These are phyloP conservation scores for Hsuehochloa calcarea DNA, from an alignment of 176 grass and related monocot genomes.

Conservation along the genomic window DNA sequence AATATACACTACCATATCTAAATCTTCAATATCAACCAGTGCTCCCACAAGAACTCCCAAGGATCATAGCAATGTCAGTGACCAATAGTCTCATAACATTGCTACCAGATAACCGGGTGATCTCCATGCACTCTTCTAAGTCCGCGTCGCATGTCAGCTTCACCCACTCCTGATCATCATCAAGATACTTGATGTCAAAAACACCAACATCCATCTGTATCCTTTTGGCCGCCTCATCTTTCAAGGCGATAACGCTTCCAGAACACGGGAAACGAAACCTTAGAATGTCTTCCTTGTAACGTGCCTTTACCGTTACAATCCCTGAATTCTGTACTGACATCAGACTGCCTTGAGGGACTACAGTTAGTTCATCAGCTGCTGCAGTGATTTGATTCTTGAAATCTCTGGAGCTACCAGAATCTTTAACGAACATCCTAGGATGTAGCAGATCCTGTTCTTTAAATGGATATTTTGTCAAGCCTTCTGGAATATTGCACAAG, in stretches of 20 bases:
- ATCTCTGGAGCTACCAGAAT: constrained; percentile 44
- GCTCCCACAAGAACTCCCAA: constrained; percentile 69
- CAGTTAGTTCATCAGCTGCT: background rate
- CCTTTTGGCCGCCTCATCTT: constrained; percentile 48
- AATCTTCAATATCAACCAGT: background rate
- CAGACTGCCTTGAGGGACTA: background rate
- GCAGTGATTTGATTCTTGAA: constrained; percentile 25
- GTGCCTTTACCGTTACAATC: constrained; percentile 55
- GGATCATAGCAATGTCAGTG: constrained; percentile 17
- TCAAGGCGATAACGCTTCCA: constrained; percentile 32
- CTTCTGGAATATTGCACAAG: background rate
- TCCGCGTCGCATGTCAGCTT: constrained; percentile 55
- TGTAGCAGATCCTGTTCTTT: constrained; percentile 18
- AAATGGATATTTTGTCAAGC: background rate
- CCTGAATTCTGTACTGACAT: constrained; percentile 1
- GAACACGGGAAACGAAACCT: constrained; percentile 43
- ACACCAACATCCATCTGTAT: constrained; percentile 46
- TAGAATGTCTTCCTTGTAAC: constrained; percentile 57
- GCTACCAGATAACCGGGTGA: constrained; percentile 40
- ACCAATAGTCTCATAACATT: constrained; percentile 47
- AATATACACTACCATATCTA: background rate
- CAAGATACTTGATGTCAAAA: constrained; percentile 67
- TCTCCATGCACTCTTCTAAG: constrained; percentile 70
- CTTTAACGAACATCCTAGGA: constrained; percentile 22
- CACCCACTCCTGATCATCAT: constrained; percentile 78